Base-by-base conservation (phyloP, 1,284 basidiomycete genomes). In the Heliocybe sulcata region DNA sequence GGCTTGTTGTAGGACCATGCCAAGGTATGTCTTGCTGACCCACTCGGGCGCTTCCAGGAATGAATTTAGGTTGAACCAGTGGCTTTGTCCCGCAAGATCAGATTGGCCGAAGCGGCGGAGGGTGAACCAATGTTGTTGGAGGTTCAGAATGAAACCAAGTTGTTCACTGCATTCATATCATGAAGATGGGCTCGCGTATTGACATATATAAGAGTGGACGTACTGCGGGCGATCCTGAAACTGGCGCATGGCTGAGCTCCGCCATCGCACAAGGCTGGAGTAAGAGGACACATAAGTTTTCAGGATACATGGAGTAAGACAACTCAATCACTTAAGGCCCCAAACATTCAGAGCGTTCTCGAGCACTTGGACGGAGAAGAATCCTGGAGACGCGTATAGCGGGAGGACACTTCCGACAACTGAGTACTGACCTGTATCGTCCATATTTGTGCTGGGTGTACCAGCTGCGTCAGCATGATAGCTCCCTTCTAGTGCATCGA, bases 31-130 rank as follows among this genome's bases (percentile, higher is more conserved):
- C 58, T 83, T 86, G 23, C 88, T 81, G 47, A 98, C 81, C 89
- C 92, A 93, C 68, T 92, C 83, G 3, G 94, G 92, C 11, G 71
- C 64, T 22, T 74, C 59, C 16, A 86, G 74, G 64, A 82, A 88
- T 9, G 92, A 94, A 67, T 97, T 92, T 23, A 98, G 77, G 69
- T 96, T 94, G 74, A 92, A 97, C 92, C 93, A 97, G 64, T 87
- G 85, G 1, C 82, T 81, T 35, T 76, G 69, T 14, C 75, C 85
- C 48, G 69, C 72, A 2, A 76, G 58, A 1, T 72, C 60, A 52
- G 76, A 72, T 60, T 69, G 65, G 48, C 89, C 92, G 64, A 95
- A 96, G 22, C 90, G 83, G 35, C 93, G 85, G 22, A 96, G 75
- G 1, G 91, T 85, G 67, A 91, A 91, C 94, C 94, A 97, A 66